phyloP scores from a whole-genome alignment of 2,329 filamentous ascomycete species.

The Geosmithia flava region DNA sequence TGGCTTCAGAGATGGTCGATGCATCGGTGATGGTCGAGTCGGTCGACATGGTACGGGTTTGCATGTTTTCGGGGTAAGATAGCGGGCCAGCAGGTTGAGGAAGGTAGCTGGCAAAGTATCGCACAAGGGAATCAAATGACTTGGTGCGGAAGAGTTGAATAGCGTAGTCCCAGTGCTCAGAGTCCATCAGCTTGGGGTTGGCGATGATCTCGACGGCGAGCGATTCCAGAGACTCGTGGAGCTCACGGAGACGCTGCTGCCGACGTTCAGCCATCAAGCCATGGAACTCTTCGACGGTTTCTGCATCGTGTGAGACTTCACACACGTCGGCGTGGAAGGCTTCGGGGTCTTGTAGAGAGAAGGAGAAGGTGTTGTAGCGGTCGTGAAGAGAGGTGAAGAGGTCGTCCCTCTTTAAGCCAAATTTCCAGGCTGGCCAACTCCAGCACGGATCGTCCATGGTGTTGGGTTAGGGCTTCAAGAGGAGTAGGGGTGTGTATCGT shows the following conservation, averaged over 20 bases:
- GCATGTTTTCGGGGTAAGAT: background rate
- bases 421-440: conserved; percentile 50
- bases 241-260: conserved; percentile 38
- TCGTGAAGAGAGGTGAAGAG: conserved; percentile 45
- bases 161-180: conserved; percentile 45
- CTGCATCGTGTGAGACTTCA: conserved; percentile 41
- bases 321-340: conserved; percentile 50
- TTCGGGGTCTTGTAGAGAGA: conserved; percentile 44
- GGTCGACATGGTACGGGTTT: conserved; percentile 15
- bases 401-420: conserved; percentile 47
- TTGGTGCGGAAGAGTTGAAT: conserved; percentile 46
- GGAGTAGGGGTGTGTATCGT: conserved; percentile 1
- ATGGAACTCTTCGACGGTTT: conserved; percentile 40
- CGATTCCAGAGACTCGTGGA: conserved; percentile 42
- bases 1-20: conserved; percentile 20
- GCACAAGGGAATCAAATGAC: conserved; percentile 46
- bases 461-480: background rate
- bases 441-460: conserved; percentile 41
- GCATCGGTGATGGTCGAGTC: conserved; percentile 24
- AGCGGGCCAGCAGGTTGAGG: conserved; percentile 29
- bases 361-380: conserved; percentile 46
- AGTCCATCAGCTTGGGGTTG: conserved; percentile 45
- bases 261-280: conserved; percentile 39
- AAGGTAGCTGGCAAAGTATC: conserved; percentile 47
- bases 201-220: conserved; percentile 49